These are phyloP conservation scores for Trichocladium antarcticum DNA, from an alignment of 495 filamentous ascomycete genomes.

Conservation along the genomic window DNA sequence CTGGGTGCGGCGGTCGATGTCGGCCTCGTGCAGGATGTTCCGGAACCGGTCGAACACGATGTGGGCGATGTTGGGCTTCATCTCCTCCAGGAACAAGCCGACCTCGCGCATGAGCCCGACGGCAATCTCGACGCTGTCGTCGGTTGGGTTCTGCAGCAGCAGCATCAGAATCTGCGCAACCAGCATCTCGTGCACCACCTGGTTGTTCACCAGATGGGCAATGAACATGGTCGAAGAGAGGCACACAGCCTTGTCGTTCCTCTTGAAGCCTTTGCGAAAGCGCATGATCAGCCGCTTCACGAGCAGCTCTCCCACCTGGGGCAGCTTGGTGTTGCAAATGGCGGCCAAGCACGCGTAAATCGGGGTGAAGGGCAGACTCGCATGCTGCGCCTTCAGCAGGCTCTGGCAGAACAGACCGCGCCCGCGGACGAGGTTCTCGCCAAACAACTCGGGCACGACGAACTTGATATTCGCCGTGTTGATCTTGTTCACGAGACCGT, in stretches of 20 bases:
- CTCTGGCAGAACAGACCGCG: constrained; percentile 86
- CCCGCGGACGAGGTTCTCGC: constrained; percentile 84
- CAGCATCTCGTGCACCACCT: constrained; percentile 87
- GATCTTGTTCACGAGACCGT: constrained; percentile 96
- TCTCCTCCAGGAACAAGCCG: constrained; percentile 87
- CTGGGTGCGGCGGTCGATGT: constrained; percentile 91
- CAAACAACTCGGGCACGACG: constrained; percentile 90
- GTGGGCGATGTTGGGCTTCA: constrained; percentile 73
- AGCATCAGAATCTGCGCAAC: constrained; percentile 84
- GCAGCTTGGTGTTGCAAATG: constrained; percentile 95
- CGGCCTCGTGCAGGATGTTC: constrained; percentile 86
- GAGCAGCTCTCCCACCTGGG: constrained; percentile 84
- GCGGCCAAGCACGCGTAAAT: constrained; percentile 92
- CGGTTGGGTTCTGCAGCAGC: constrained; percentile 84
- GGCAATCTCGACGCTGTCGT: constrained; percentile 96
- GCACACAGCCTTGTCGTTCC: constrained; percentile 94
- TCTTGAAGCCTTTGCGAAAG: constrained; percentile 89
- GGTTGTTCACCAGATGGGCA: constrained; percentile 87
- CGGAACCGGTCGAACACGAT: constrained; percentile 93
- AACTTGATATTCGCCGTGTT: constrained; percentile 95
- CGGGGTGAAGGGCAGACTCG: constrained; percentile 90
- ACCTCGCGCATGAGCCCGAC: constrained; percentile 84
- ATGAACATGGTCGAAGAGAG: constrained; percentile 85
- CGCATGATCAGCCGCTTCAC: constrained; percentile 78
- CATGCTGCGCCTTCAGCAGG: constrained; percentile 95